A percentile compares a stretch with the other conserved stretches of the same genome.
Conservation (phyloP, 2,329 filamentous ascomycete genomes). For the Nemania sp. region DNA sequence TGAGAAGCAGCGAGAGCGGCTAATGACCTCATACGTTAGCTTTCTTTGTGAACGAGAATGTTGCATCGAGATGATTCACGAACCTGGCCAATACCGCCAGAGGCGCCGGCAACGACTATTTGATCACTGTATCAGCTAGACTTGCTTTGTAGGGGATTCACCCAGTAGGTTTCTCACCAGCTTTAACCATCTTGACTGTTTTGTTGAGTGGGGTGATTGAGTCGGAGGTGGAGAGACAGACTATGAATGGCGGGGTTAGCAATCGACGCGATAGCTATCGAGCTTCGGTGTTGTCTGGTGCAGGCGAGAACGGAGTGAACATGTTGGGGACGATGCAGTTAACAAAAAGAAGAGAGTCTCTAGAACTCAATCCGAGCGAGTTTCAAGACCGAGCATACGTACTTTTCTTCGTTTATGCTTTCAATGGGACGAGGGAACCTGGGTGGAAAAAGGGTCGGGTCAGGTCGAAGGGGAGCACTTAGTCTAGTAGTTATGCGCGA, state of each 20-base stretch:
- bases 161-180: slow-evolving; percentile 49
- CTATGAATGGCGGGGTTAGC: slow-evolving; percentile 22
- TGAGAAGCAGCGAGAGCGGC: slow-evolving; percentile 95
- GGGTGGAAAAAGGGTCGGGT: slow-evolving; percentile 2
- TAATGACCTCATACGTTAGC: slow-evolving; percentile 44
- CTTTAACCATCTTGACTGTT: slow-evolving; percentile 59
- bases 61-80: slow-evolving; percentile 32
- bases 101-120: slow-evolving; percentile 84
- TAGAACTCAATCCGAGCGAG: background rate
- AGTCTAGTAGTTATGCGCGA: slow-evolving; percentile 6
- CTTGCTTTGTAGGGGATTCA: background rate
- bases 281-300: background rate
- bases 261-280: background rate
- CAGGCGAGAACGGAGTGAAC: background rate
- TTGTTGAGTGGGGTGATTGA: slow-evolving; percentile 33
- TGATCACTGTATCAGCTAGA: slow-evolving; percentile 6
- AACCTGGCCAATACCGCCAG: slow-evolving; percentile 98
- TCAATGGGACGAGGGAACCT: slow-evolving; percentile 9
- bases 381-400: background rate
- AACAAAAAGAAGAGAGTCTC: background rate
- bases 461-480: background rate
- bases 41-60: slow-evolving; percentile 1
- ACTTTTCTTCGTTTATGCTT: slow-evolving; percentile 17
- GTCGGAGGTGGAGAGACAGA: slow-evolving; percentile 8
- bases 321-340: background rate